Conservation (phyloP, 495 filamentous ascomycete species). For the Penicillium pulvis region DNA sequence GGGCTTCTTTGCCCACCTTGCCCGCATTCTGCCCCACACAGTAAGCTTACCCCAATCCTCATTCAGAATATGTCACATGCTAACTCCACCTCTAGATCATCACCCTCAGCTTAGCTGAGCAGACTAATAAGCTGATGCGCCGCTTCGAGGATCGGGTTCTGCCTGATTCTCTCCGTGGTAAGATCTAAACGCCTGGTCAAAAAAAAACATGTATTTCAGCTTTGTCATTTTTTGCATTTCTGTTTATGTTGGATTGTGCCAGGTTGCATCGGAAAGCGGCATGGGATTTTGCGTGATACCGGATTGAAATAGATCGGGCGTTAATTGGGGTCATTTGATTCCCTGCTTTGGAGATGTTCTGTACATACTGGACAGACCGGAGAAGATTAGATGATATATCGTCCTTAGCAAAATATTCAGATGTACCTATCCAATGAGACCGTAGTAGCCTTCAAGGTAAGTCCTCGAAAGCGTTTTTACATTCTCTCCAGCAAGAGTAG, state of each 20-base stretch:
- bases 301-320: constrained; percentile 10
- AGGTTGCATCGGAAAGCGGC: constrained; percentile 4
- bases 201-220: neutral
- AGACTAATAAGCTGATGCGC: constrained; percentile 90
- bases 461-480: no score
- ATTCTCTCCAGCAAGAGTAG: no score
- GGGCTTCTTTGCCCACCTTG: constrained; percentile 93
- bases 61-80: neutral
- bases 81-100: constrained; percentile 59
- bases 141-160: constrained; percentile 72
- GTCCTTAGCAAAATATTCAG: neutral
- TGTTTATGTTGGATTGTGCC: constrained; percentile 5
- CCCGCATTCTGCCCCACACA: constrained; percentile 92
- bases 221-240: constrained; percentile 9
- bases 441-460: no score
- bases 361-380: constrained; percentile 3
- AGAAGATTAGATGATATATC: neutral
- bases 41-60: constrained; percentile 39
- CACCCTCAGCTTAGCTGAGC: constrained; percentile 90
- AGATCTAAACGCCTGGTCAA: constrained; percentile 38
- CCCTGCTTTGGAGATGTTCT: neutral
- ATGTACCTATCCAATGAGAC: no score
- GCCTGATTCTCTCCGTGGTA: constrained; percentile 48
- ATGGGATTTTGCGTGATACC: constrained; percentile 3
- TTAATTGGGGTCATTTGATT: neutral